phyloP scores from a whole-genome alignment of 2,329 filamentous ascomycete genomes.

The Fusarium sp. region DNA sequence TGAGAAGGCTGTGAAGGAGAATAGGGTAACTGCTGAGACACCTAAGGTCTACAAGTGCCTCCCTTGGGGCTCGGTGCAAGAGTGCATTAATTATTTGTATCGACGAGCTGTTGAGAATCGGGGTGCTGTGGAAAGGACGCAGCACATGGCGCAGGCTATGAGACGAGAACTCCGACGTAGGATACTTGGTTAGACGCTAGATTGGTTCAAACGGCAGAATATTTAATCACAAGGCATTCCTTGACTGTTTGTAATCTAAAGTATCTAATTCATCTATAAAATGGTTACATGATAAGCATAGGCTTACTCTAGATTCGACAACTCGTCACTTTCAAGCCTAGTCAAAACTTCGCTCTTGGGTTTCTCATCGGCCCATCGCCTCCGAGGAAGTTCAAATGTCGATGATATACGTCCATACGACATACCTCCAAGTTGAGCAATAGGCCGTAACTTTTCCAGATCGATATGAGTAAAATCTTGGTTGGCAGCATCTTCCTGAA shows the following conservation, averaged over 20 bases:
- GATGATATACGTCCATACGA: constrained; percentile 81
- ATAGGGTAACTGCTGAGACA: constrained; percentile 30
- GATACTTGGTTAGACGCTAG: constrained; percentile 31
- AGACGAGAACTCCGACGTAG: constrained; percentile 49
- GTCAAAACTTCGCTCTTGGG: not conserved
- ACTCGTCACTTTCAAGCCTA: not conserved
- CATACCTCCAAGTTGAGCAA: constrained; percentile 88
- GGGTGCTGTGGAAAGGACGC: constrained; percentile 53
- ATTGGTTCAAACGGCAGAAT: fast-evolving
- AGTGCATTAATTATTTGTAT: constrained; percentile 56
- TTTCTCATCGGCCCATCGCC: constrained; percentile 10
- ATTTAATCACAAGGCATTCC: too few relatives aligned
- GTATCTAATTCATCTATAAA: too few relatives aligned
- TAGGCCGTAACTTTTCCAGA: constrained; percentile 79
- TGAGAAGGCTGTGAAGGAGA: constrained; percentile 34
- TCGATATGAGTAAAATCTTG: constrained; percentile 81
- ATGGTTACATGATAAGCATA: too few relatives aligned
- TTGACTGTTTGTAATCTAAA: too few relatives aligned
- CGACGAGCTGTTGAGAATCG: constrained; percentile 57
- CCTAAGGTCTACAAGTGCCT: constrained; percentile 55
- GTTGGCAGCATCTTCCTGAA: constrained; percentile 86
- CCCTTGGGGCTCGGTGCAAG: constrained; percentile 56
- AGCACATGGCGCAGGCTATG: constrained; percentile 49
- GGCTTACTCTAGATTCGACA: too few relatives aligned
- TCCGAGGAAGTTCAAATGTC: constrained; percentile 74